These are phyloP conservation scores for Wickerhamiella parazyma DNA, from an alignment of 805 yeast species.

Conservation along the genomic window DNA sequence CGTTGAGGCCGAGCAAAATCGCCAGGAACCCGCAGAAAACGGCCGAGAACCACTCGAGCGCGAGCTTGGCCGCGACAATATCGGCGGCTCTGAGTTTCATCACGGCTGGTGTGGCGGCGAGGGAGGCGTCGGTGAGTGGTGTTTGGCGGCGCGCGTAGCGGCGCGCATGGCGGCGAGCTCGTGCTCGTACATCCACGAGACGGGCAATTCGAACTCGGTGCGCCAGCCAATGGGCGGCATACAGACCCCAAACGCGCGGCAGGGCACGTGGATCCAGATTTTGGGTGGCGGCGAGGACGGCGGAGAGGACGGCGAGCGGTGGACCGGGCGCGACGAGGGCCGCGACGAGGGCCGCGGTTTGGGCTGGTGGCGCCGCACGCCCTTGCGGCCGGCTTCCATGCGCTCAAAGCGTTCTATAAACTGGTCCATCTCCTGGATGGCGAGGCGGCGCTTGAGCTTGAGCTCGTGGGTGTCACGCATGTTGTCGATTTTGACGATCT, in stretches of 20 bases:
- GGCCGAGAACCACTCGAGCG: not conserved
- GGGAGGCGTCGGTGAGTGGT: no score
- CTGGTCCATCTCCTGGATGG: slow-evolving; percentile 34
- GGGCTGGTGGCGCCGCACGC: slow-evolving; percentile 8
- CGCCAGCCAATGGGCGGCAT: not conserved
- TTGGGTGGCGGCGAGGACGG: slow-evolving; percentile 2
- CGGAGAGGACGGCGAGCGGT: not conserved
- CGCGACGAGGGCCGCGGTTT: slow-evolving; percentile 8
- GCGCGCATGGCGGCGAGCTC: not conserved
- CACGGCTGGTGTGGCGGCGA: slow-evolving; percentile 1
- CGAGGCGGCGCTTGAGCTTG: slow-evolving; percentile 36
- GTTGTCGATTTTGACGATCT: slow-evolving; percentile 39
- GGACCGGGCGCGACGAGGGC: not conserved
- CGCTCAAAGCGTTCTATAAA: slow-evolving; percentile 21
- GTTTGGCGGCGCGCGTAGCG: no score
- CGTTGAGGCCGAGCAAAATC: slow-evolving; percentile 58
- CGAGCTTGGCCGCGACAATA: slow-evolving; percentile 1
- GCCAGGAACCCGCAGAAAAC: slow-evolving; percentile 9
- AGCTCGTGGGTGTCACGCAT: slow-evolving; percentile 37
- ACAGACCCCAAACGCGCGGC: slow-evolving; percentile 9
- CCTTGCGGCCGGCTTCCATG: slow-evolving; percentile 15
- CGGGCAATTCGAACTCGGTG: slow-evolving; percentile 9
- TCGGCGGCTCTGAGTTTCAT: slow-evolving; percentile 2
- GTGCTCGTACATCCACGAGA: slow-evolving; percentile 5
- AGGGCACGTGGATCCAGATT: slow-evolving; percentile 1